Evolutionary conservation across 2,329 filamentous ascomycete genomes (phyloP).

Genomic region (Whalleya microplaca): DNA sequence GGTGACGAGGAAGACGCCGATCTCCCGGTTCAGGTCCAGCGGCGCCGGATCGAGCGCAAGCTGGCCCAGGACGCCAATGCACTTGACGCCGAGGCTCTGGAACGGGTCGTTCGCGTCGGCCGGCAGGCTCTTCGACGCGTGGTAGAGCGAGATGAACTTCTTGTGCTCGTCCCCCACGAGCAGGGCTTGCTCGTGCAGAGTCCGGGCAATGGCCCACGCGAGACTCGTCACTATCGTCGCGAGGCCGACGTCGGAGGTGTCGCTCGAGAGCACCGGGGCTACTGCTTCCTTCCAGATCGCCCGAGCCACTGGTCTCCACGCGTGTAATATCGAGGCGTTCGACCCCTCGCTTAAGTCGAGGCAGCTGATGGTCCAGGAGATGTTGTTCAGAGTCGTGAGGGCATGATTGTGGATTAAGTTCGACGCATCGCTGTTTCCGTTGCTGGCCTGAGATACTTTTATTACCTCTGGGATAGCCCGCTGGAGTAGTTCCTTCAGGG

Average conservation of each 20-base stretch:
- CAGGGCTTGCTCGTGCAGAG: constrained; percentile 53
- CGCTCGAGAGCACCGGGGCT: constrained; percentile 59
- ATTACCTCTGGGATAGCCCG: constrained; percentile 54
- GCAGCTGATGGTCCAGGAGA: constrained; percentile 67
- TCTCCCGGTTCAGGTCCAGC: constrained; percentile 59
- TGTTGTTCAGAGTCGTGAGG: constrained; percentile 66
- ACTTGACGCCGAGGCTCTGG: constrained; percentile 67
- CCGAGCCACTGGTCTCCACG: constrained; percentile 58
- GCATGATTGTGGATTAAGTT: constrained; percentile 55
- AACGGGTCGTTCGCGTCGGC: constrained; percentile 55
- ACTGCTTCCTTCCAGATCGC: constrained; percentile 63
- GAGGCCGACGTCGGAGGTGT: constrained; percentile 64
- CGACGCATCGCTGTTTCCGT: constrained; percentile 44
- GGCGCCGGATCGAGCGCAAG: constrained; percentile 61
- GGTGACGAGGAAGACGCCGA: constrained; percentile 65
- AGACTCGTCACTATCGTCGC: constrained; percentile 67
- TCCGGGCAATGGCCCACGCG: constrained; percentile 66
- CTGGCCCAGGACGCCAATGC: constrained; percentile 67
- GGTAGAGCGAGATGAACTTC: constrained; percentile 68
- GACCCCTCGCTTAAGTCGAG: constrained; percentile 61
- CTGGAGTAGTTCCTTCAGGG: constrained; percentile 52
- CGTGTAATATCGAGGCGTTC: constrained; percentile 54
- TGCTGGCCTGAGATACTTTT: constrained; percentile 45
- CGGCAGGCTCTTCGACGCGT: constrained; percentile 54
- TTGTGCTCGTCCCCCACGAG: constrained; percentile 58